Conservation (phyloP, 1,284 basidiomycete genomes). For the Vanrija sp. region DNA sequence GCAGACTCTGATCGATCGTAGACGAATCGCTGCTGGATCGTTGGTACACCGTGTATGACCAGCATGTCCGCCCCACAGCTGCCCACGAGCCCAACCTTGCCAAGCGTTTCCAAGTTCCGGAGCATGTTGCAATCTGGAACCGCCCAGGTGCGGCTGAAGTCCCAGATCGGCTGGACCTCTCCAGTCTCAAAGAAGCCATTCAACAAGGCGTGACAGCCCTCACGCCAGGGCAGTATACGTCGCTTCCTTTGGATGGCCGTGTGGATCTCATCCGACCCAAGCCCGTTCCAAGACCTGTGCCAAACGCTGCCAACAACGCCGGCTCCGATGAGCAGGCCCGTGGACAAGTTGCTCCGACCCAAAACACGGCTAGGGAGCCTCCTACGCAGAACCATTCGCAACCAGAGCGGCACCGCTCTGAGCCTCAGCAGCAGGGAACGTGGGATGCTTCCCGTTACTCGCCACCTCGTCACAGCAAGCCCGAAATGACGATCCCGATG, state of each 20-base stretch:
- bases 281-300: slow-evolving; percentile 11
- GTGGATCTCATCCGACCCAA: slow-evolving; percentile 66
- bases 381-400: background rate
- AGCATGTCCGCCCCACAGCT: slow-evolving; percentile 62
- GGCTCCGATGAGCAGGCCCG: background rate
- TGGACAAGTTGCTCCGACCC: slow-evolving; percentile 42
- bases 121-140: slow-evolving; percentile 73
- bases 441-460: slow-evolving; percentile 53
- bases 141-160: slow-evolving; percentile 22
- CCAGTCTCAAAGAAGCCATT: slow-evolving; percentile 65
- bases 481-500: slow-evolving; percentile 51
- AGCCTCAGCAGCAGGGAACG: slow-evolving; percentile 13
- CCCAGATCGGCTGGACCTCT: slow-evolving; percentile 56
- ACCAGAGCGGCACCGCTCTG: slow-evolving; percentile 9
- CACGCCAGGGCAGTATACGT: slow-evolving; percentile 67
- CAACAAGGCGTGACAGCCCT: slow-evolving; percentile 56
- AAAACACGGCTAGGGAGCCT: background rate
- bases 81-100: slow-evolving; percentile 45
- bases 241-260: slow-evolving; percentile 77
- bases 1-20: slow-evolving; percentile 14
- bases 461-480: slow-evolving; percentile 47
- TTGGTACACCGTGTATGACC: slow-evolving; percentile 89
- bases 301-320: slow-evolving; percentile 7
- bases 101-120: slow-evolving; percentile 61
- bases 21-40: slow-evolving; percentile 66